Evolutionary conservation across 768 basidiomycete genomes (phyloP).

Genomic region (Pisolithus sp.): DNA sequence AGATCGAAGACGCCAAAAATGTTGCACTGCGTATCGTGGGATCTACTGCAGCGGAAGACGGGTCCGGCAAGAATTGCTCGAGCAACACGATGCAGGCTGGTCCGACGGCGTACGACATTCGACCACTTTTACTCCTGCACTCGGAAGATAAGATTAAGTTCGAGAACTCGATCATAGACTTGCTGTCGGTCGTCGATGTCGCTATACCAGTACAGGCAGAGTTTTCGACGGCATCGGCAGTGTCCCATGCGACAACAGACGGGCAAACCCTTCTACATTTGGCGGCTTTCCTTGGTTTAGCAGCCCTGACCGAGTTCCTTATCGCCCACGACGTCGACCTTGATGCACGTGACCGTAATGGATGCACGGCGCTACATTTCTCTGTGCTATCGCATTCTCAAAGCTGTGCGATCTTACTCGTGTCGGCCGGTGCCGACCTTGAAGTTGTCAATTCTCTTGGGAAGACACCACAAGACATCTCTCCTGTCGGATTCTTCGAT

Average conservation of each 20-base stretch:
- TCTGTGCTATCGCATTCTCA: constrained; percentile 62
- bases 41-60: constrained; percentile 50
- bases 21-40: constrained; percentile 92
- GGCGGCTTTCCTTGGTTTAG: constrained; percentile 72
- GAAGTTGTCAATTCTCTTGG: constrained; percentile 71
- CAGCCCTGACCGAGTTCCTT: constrained; percentile 64
- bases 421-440: constrained; percentile 75
- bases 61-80: constrained; percentile 31
- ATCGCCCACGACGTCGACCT: constrained; percentile 67
- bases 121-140: constrained; percentile 50
- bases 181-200: constrained; percentile 73
- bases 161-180: constrained; percentile 71
- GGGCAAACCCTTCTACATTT: constrained; percentile 90
- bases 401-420: constrained; percentile 57
- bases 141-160: constrained; percentile 56
- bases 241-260: constrained; percentile 64
- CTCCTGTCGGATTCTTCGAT: constrained; percentile 40
- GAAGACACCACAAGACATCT: constrained; percentile 61
- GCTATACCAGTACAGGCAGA: constrained; percentile 38
- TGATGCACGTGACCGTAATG: constrained; percentile 83
- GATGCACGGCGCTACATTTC: constrained; percentile 86
- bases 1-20: constrained; percentile 88
- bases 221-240: constrained; percentile 43
- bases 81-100: constrained; percentile 52
- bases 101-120: constrained; percentile 42